Evolutionary conservation across 2,329 filamentous ascomycete species (phyloP), one percentile per base, ranked within the genome.

Genomic region (Fragosphaeria purpurea): DNA sequence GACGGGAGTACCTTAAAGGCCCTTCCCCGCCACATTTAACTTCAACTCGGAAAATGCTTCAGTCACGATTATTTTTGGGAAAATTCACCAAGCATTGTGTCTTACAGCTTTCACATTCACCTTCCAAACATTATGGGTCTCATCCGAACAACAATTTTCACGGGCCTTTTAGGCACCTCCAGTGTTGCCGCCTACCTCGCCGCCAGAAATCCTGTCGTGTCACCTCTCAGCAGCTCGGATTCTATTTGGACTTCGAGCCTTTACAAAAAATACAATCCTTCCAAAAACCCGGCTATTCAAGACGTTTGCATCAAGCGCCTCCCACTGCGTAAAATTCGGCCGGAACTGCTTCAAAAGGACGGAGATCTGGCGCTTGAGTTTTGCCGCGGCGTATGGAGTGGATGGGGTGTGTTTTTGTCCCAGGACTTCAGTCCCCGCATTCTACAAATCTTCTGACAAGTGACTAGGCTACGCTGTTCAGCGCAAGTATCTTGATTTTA

Each of bases 361-460:
- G 67, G 68, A 33, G 72, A 70, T 2, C 68, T 86, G 46, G 75
- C 77, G 1, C 71, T 84, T 6, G 79, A 78, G 56, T 85, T 86
- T 61, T 85, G 80, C 61, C 78, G 79, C 10, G 82, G 82, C 43
- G 67, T 85, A 46, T 88, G 79, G 83, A 75, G 76, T 55, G 81
- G 80, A 50, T 72, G 73, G 62, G 82, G 83, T 85, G 64, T 54
- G 74, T 67, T 52, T 41, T 30, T 50, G 34, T 47, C 11, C 4
- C 39, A 7, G 32, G 7, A n/a, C 33, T 35, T 41, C 35, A 37
- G 35, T 7, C 7, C 35, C 35, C 7, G 35, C 35, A 37, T 7
- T 11, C 35, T 37, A 37, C 11, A 37, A 7, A 37, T 8, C 31
- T 30, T 55, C 33, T 51, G 6, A 37, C 41, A 41, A 9, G 12